phyloP scores from a whole-genome alignment of 2,329 filamentous ascomycete genomes.

The Calonectria multiphialidica region DNA sequence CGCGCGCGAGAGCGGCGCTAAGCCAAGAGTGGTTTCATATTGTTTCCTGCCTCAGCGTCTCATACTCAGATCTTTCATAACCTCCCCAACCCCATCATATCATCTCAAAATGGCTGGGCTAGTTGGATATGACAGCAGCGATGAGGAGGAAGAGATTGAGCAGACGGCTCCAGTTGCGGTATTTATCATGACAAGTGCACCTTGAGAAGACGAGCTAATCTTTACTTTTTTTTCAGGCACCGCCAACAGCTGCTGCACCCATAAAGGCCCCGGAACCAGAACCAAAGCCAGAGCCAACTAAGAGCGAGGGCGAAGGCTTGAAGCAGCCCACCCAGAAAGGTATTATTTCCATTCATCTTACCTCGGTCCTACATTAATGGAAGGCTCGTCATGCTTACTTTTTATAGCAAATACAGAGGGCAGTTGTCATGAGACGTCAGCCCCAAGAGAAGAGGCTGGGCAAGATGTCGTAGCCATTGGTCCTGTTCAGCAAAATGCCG shows the following conservation, averaged over 20 bases:
- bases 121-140: constrained; percentile 65
- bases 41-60: constrained; percentile 27
- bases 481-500: constrained; percentile 46
- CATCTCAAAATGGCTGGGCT: constrained; percentile 54
- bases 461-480: constrained; percentile 37
- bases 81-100: constrained; percentile 3
- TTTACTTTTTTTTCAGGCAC: constrained; percentile 11
- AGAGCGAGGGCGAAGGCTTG: background rate
- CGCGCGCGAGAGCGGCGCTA: constrained; percentile 31
- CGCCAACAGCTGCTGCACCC: background rate
- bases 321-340: background rate
- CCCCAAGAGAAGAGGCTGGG: constrained; percentile 13
- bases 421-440: background rate
- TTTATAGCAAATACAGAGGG: background rate
- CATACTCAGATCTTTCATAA: constrained; percentile 16
- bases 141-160: constrained; percentile 54
- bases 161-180: constrained; percentile 22
- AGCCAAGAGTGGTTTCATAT: constrained; percentile 26
- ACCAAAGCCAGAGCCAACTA: background rate
- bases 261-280: background rate
- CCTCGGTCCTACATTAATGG: background rate
- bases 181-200: background rate
- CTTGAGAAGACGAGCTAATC: background rate
- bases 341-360: background rate
- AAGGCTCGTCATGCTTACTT: background rate